Percentiles rank a stretch among this genome's conserved stretches.
These are phyloP conservation scores for Cyberlindnera xylosilytica DNA, from an alignment of 805 yeast genomes.

Conservation along the genomic window DNA sequence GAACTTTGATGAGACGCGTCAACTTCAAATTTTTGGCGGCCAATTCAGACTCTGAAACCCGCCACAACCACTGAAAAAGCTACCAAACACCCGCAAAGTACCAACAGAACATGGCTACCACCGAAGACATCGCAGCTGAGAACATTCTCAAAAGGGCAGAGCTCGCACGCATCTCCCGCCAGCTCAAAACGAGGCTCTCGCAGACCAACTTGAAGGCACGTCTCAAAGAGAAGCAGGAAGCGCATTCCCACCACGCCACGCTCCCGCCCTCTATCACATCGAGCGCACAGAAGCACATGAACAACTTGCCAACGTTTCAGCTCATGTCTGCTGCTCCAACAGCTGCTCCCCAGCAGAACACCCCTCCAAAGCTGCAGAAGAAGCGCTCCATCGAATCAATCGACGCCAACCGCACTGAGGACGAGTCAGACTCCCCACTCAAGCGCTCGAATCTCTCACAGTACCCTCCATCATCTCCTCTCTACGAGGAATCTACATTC, in stretches of 20 bases:
- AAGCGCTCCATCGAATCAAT: slow-evolving; percentile 21
- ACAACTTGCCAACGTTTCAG: too few species aligned
- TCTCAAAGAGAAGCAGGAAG: slow-evolving; percentile 12
- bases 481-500: slow-evolving; percentile 20
- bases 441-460: slow-evolving; percentile 9
- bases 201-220: slow-evolving; percentile 37
- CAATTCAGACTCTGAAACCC: neutral
- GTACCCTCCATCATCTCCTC: slow-evolving; percentile 29
- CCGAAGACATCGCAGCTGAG: slow-evolving; percentile 41
- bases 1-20: neutral
- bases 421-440: slow-evolving; percentile 21
- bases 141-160: slow-evolving; percentile 44
- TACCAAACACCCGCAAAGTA: neutral
- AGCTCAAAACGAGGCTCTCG: slow-evolving; percentile 38
- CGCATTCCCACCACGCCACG: neutral
- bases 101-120: slow-evolving; percentile 5
- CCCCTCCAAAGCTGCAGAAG: slow-evolving; percentile 11
- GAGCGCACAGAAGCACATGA: too few species aligned
- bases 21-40: neutral
- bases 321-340: slow-evolving; percentile 9
- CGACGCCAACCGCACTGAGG: slow-evolving; percentile 24
- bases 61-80: neutral
- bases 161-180: slow-evolving; percentile 43
- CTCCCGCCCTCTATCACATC: neutral
- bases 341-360: neutral